phyloP scores from a whole-genome alignment of 148 eudicot species.

The Pouteria glomerata region DNA sequence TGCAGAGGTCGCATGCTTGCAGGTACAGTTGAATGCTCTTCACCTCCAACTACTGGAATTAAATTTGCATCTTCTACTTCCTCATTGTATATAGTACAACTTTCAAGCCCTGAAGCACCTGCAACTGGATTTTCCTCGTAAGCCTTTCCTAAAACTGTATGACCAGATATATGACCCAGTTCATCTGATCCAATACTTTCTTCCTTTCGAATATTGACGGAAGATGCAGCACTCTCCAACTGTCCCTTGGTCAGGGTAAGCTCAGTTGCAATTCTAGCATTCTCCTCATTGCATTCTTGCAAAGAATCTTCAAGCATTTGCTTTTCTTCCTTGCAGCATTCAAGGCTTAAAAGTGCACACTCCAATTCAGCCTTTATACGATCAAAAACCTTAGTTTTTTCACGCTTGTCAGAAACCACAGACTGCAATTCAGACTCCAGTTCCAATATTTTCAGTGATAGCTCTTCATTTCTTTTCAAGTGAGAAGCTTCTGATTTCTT shows the following conservation, averaged over 20 bases:
- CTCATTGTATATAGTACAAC: slow-evolving; percentile 12
- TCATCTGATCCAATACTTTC: slow-evolving; percentile 18
- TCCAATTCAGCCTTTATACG: slow-evolving; percentile 73
- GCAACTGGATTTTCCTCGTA: slow-evolving; percentile 10
- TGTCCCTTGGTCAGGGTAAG: slow-evolving; percentile 38
- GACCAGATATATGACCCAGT: slow-evolving; percentile 15
- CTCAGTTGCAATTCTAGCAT: slow-evolving; percentile 36
- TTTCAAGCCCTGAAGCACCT: slow-evolving; percentile 11
- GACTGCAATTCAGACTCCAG: slow-evolving; percentile 61
- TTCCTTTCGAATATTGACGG: slow-evolving; percentile 17
- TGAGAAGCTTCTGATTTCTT: slow-evolving; percentile 72
- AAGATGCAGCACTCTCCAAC: slow-evolving; percentile 34
- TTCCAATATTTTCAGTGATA: slow-evolving; percentile 48
- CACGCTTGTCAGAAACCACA: slow-evolving; percentile 63
- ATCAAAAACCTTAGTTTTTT: slow-evolving; percentile 56
- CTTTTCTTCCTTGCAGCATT: slow-evolving; percentile 95
- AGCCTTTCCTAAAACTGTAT: slow-evolving; percentile 6
- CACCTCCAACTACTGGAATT: slow-evolving; percentile 10
- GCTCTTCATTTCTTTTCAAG: slow-evolving; percentile 64
- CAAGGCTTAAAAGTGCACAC: slow-evolving; percentile 77
- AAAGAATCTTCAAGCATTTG: slow-evolving; percentile 53
- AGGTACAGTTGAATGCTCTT: slow-evolving; percentile 9
- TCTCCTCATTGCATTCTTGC: slow-evolving; percentile 52
- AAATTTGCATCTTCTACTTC: slow-evolving; percentile 16
- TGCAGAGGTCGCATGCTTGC: slow-evolving; percentile 19